Percentiles rank a stretch among this genome's conserved stretches.
These are phyloP conservation scores for Astragalus glycyphyllos DNA, from an alignment of 306 rosid genomes.

Conservation along the genomic window DNA sequence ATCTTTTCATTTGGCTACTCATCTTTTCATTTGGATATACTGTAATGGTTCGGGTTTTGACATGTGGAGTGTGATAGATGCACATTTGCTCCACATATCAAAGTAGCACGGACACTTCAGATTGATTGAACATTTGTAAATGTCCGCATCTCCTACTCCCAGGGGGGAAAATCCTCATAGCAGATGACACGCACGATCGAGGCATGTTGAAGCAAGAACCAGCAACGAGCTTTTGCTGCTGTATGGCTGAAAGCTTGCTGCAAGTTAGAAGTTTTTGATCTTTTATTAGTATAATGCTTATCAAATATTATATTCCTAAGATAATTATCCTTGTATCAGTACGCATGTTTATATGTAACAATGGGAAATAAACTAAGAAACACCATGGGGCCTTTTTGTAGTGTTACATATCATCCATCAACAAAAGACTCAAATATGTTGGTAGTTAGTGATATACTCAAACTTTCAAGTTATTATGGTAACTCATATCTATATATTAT, in stretches of 20 bases:
- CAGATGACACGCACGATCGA: constrained; percentile 3
- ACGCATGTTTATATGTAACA: background rate
- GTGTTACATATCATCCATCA: too few species aligned
- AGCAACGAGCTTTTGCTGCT: background rate
- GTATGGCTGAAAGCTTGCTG: background rate
- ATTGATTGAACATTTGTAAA: constrained; percentile 20
- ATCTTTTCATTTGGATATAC: background rate
- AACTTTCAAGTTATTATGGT: too few species aligned
- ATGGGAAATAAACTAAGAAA: too few species aligned
- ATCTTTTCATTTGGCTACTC: background rate
- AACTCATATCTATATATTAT: too few species aligned
- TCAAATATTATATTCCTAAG: background rate
- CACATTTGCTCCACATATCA: background rate
- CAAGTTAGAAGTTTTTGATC: background rate
- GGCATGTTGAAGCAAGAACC: constrained; percentile 1
- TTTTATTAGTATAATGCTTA: background rate
- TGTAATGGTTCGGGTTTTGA: background rate
- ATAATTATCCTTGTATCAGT: background rate
- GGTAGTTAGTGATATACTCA: too few species aligned
- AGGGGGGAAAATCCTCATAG: constrained; percentile 10
- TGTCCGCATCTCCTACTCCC: background rate
- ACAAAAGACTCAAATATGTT: too few species aligned
- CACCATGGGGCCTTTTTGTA: too few species aligned
- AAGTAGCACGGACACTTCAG: too few species aligned
- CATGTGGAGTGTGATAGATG: constrained; percentile 8